Evolutionary conservation across 2,329 filamentous ascomycete genomes (phyloP), one percentile per base, ranked within the genome.

Genomic region (Fusarium siculi): DNA sequence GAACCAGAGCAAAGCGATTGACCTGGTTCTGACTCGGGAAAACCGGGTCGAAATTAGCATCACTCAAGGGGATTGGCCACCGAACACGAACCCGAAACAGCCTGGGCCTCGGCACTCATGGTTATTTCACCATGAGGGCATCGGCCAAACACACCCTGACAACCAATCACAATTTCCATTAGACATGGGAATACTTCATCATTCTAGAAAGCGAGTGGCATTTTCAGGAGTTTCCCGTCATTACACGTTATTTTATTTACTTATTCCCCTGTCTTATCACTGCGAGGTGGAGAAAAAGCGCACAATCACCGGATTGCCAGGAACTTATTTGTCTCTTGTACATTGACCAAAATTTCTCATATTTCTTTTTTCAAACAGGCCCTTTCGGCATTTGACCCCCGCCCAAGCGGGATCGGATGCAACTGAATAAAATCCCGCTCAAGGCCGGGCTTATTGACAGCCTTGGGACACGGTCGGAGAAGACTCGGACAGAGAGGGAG

Each of bases 131-230:
- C 58, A 57, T 49, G 36, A 68, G 63, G 36, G 21, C 47, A 68
- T 66, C 57, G 61, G 49, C 63, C 63, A 63, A 67, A 46, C 59
- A 62, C 47, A 66, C 19, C 23, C 52, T 23, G 50, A 39, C 47
- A 63, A 50, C 68, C 70, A 74, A 70, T 68, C 63, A 74, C 54
- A 62, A 65, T 59, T 72, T 56, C 58, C 68, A 62, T 76, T 71
- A 69, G 73, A 73, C 42, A 73, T 72, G 67, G 67, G 71, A 73
- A 56, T 34, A 19, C 32, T 44, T 70, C 58, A 74, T 76, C 56
- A 74, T 72, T 69, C 66, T 74, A 76, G 73, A 74, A 47, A 77
- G 74, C 74, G 72, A 64, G 52, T 62, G 62, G 72, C 75, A 77
- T 75, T 70, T 74, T 67, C 70, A 69, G 72, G 75, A 75, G 74